Base-by-base conservation (phyloP, 805 yeast genomes). In the Blastobotrys robertii region DNA sequence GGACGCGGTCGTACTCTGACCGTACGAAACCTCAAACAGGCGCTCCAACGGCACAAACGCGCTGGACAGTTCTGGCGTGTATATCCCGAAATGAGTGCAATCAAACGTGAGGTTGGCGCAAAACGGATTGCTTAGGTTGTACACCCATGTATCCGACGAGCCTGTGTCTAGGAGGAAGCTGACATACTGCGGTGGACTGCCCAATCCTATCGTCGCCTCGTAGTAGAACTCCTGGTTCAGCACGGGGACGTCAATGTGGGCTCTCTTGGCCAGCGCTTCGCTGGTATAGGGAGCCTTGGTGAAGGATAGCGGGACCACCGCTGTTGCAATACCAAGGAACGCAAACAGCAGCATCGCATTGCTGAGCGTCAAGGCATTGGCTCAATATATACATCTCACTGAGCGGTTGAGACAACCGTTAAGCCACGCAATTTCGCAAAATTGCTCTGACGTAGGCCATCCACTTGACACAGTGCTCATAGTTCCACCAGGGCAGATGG, bases 81-180 rank as follows among this genome's bases (percentile, higher is more conserved):
- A 65, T 34, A 44, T 49, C 44, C 50, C 64, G 8, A 15, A 60
- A 16, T 51, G 42, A 38, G 49, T 47, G 14, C 55, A 44, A 44
- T 58, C 51, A 43, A 64, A 65, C 39, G 44, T 41, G 22, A 49
- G 61, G 2, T 42, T 44, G 39, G 53, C 50, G 34, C 48, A 45
- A 49, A 19, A 19, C 25, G 25, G 25, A 6, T 19, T 19, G 6
- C 25, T 19, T 6, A 19, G 25, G 25, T 19, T 19, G 25, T 19
- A 19, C 6, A 79, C 74, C 82, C 83, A 79, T 36, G 79, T 57
- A 56, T 80, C 86, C 1, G 82, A 70, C 0, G 85, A 79, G 2
- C 86, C 87, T 2, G 86, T 80, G 54, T 81, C 87, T 12, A 80
- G 56, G 37, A 77, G 58, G 4, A 79, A 75, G 4, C 65, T 65